Evolutionary conservation across 257 asterid genomes (phyloP).

Genomic region (Apocynum venetum): DNA sequence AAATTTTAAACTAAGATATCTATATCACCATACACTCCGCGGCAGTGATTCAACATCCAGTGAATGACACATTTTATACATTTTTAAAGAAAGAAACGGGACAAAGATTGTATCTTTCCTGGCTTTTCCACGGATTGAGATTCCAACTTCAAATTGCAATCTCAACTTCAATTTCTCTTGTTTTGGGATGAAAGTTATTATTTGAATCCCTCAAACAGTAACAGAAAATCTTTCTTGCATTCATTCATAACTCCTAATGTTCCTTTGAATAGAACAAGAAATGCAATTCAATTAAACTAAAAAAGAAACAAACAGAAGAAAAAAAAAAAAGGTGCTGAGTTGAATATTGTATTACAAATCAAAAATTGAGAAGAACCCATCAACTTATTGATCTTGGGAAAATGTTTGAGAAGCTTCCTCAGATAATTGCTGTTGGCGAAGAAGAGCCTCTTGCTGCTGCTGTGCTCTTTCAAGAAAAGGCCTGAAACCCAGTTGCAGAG

Average conservation of each 20-base stretch:
- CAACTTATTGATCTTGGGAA: neutral
- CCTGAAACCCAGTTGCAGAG: slow-evolving; percentile 71
- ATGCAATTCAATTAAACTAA: neutral
- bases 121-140: neutral
- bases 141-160: neutral
- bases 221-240: neutral
- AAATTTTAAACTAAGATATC: neutral
- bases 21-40: too few relatives aligned
- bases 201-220: neutral
- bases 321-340: neutral
- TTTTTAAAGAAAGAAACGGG: neutral
- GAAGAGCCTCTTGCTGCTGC: slow-evolving; percentile 44
- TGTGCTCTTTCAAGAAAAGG: slow-evolving; percentile 74
- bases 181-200: neutral
- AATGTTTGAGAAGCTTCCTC: slow-evolving; percentile 7
- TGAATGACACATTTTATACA: neutral
- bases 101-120: neutral
- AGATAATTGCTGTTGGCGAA: slow-evolving; percentile 22
- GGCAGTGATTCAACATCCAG: neutral
- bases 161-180: neutral
- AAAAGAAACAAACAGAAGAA: neutral
- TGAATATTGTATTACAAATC: neutral
- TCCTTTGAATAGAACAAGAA: neutral
- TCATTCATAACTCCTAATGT: neutral
- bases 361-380: slow-evolving; percentile 1